Evolutionary conservation across 2,329 filamentous ascomycete genomes (phyloP), one percentile per base, ranked within the genome.

Genomic region (Rasamsonia emersonii): DNA sequence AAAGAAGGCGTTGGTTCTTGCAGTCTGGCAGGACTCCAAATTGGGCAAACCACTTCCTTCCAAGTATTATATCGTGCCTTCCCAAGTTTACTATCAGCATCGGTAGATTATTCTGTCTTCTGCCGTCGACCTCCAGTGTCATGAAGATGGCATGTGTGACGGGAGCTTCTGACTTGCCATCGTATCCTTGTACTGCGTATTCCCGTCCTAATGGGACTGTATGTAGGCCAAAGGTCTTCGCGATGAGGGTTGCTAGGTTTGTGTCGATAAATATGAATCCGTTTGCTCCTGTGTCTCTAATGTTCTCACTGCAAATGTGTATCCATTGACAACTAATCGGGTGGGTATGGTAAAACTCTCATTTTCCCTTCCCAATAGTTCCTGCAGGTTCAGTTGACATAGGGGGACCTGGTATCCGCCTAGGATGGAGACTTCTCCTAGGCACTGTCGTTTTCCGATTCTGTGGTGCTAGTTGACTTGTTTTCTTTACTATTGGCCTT

Each of bases 361-460:
- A 4, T 16, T 19, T 16, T 26, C 8, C 16, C 13, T 25, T 17
- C 27, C 21, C 8, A 35, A 11, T n/a, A 38, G 20, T 8, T 35
- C 18, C 5, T 13, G 14, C 1, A 38, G 9, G 13, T 38, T 32
- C 9, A 38, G 24, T 4, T 10, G 9, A n/a, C 11, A 10, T 3
- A 25, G 14, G 9, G 13, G 13, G 14, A 18, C 21, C 24, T 9
- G 8, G 0, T 15, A 17, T 15, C 21, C 5, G 16, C 33, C 33
- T 33, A 33, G 15, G 30, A 26, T 2, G 29, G 29, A 39, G 37
- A 30, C 33, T 36, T 39, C n/a, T 33, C 26, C 29, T 30, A 36
- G 36, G 33, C 33, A 7, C 20, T 9, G 16, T 23, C 25, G 9
- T 39, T 36, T 39, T 18, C 29, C 24, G 27, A 15, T 15, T 27